Conservation (phyloP, 2,329 filamentous ascomycete genomes). For the Xylariomycetidae sp. region DNA sequence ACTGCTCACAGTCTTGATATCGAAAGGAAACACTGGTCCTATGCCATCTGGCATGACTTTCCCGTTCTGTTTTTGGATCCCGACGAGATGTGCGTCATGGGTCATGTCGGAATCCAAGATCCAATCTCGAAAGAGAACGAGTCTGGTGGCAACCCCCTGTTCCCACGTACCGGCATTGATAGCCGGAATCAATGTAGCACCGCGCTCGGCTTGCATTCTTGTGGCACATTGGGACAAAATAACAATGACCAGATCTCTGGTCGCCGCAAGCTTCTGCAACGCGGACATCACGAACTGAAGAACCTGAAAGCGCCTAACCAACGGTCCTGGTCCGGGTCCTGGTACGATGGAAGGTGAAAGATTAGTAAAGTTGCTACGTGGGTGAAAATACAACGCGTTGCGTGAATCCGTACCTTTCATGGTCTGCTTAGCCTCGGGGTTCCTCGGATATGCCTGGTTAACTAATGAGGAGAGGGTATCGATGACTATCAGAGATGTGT, state of each 20-base stretch:
- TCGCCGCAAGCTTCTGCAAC: conserved; percentile 70
- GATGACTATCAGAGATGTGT: conserved; percentile 67
- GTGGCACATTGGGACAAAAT: conserved; percentile 77
- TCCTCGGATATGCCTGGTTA: conserved; percentile 69
- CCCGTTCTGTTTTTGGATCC: conserved; percentile 62
- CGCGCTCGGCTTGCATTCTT: conserved; percentile 64
- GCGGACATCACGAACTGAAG: conserved; percentile 63
- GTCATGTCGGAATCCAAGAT: conserved; percentile 43
- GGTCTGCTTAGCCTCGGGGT: conserved; percentile 33
- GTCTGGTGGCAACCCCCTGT: conserved; percentile 64
- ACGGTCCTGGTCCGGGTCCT: conserved; percentile 30
- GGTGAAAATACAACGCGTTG: conserved; percentile 2
- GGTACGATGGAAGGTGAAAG: conserved; percentile 6
- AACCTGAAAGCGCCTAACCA: conserved; percentile 43
- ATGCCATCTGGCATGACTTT: conserved; percentile 36
- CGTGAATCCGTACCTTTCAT: conserved; percentile 31
- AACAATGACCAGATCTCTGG: conserved; percentile 68
- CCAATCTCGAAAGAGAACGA: conserved; percentile 79
- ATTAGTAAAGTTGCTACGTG: conserved; percentile 1
- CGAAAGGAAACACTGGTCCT: conserved; percentile 44
- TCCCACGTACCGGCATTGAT: conserved; percentile 79
- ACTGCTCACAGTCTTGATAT: conserved; percentile 39
- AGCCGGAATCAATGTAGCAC: conserved; percentile 68
- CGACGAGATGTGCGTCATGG: conserved; percentile 53
- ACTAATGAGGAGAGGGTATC: conserved; percentile 75